phyloP scores from a whole-genome alignment of 768 basidiomycete species.

The Tephrocybe sp. region DNA sequence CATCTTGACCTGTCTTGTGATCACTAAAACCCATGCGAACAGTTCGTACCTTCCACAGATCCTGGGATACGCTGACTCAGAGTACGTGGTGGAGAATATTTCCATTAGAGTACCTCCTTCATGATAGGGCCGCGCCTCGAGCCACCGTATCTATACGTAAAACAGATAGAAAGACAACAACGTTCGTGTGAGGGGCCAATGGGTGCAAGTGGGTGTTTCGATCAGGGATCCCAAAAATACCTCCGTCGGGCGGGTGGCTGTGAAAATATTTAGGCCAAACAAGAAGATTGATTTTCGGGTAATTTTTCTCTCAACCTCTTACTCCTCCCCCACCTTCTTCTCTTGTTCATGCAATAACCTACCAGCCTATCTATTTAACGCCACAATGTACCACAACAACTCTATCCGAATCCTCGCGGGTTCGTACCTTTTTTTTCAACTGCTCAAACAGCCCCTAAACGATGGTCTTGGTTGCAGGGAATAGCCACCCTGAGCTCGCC shows the following conservation, averaged over 20 bases:
- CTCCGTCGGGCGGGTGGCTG: slow-evolving; percentile 37
- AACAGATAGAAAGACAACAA: slow-evolving; percentile 9
- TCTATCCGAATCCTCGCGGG: slow-evolving; percentile 75
- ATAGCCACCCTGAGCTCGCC: slow-evolving; percentile 98
- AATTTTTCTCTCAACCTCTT: slow-evolving; percentile 26
- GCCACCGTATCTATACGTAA: neutral
- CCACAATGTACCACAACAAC: slow-evolving; percentile 76
- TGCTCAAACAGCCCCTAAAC: slow-evolving; percentile 11
- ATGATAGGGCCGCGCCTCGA: slow-evolving; percentile 3
- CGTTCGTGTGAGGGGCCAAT: slow-evolving; percentile 22
- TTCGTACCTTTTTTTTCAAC: slow-evolving; percentile 29
- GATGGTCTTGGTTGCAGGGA: slow-evolving; percentile 54
- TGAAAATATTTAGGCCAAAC: slow-evolving; percentile 42
- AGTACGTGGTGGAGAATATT: slow-evolving; percentile 96
- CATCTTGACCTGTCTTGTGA: slow-evolving; percentile 4
- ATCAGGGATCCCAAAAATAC: slow-evolving; percentile 3
- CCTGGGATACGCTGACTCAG: slow-evolving; percentile 92
- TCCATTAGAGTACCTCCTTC: slow-evolving; percentile 66
- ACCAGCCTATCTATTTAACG: slow-evolving; percentile 20
- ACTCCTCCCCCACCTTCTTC: slow-evolving; percentile 30
- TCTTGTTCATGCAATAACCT: slow-evolving; percentile 38
- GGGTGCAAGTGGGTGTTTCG: neutral
- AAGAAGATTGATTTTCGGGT: slow-evolving; percentile 28
- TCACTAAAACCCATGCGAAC: slow-evolving; percentile 15
- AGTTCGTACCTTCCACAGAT: slow-evolving; percentile 80